A percentile compares a stretch with the other conserved stretches of the same genome.
Conservation (phyloP, 768 basidiomycete species). For the Leccinum rimulosum region DNA sequence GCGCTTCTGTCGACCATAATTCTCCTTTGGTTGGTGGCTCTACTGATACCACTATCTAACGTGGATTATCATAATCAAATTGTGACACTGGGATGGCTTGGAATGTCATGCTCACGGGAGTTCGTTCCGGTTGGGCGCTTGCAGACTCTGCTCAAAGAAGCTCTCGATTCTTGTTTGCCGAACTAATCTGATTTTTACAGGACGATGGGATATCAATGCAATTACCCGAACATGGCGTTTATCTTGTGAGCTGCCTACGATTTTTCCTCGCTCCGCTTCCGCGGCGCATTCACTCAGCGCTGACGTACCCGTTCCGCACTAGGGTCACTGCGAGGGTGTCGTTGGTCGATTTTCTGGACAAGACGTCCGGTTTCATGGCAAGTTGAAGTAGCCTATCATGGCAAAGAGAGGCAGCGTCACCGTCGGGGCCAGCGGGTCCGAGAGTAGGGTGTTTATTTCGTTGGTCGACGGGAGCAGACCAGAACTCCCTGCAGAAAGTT, state of each 20-base stretch:
- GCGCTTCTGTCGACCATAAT: neutral
- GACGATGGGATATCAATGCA: slow-evolving; percentile 82
- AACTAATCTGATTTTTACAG: slow-evolving; percentile 35
- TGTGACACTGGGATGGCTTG: neutral
- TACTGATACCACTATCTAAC: no score
- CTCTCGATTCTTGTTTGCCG: neutral
- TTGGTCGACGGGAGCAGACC: slow-evolving; percentile 11
- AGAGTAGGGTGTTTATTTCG: slow-evolving; percentile 19
- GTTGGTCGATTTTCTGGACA: slow-evolving; percentile 68
- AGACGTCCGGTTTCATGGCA: slow-evolving; percentile 67
- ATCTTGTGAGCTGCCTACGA: slow-evolving; percentile 50
- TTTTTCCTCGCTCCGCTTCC: no score
- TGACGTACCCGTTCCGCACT: neutral
- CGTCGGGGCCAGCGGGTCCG: neutral
- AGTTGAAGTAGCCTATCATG: slow-evolving; percentile 78
- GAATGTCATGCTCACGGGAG: neutral
- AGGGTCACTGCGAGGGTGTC: slow-evolving; percentile 89
- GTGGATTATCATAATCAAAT: neutral
- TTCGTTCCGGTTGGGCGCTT: no score
- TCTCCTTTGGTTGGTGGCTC: neutral
- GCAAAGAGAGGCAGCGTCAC: slow-evolving; percentile 51
- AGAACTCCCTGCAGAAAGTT: slow-evolving; percentile 3
- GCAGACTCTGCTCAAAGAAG: neutral
- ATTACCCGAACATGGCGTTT: slow-evolving; percentile 52
- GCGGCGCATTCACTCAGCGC: neutral